Conservation (phyloP, 1,284 basidiomycete species). For the Rugosomyces carneus region DNA sequence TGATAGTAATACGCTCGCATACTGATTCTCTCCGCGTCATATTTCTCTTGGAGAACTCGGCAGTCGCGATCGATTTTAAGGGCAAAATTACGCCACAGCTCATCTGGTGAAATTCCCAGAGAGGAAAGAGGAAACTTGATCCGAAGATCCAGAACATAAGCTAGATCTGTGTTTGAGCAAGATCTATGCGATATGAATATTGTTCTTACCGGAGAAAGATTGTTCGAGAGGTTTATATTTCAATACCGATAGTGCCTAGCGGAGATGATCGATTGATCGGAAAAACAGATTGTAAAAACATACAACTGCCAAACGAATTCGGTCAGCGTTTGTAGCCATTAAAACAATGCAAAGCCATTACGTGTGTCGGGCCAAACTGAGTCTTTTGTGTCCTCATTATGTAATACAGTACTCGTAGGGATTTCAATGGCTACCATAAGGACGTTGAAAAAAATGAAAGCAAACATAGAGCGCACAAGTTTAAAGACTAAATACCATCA, state of each 20-base stretch:
- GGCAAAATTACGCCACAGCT: conserved; percentile 39
- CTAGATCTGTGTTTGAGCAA: conserved; percentile 21
- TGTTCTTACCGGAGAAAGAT: conserved; percentile 35
- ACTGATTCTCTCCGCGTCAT: conserved; percentile 40
- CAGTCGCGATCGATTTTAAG: conserved; percentile 40
- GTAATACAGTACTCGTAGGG: neutral
- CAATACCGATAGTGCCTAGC: conserved; percentile 35
- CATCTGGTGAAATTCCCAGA: conserved; percentile 19
- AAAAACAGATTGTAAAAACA: conserved; percentile 7
- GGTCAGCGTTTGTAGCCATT: conserved; percentile 19
- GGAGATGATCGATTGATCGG: neutral
- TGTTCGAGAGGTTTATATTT: conserved; percentile 35
- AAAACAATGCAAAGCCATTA: too few species aligned
- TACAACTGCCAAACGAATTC: conserved; percentile 27
- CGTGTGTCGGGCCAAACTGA: too few species aligned
- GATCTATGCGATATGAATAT: neutral
- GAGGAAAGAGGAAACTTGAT: conserved; percentile 29
- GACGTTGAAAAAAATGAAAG: neutral
- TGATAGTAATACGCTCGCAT: conserved; percentile 16
- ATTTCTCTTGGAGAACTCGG: conserved; percentile 30
- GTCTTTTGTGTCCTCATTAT: neutral
- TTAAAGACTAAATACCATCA: neutral
- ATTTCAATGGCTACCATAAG: neutral
- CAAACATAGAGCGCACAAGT: neutral
- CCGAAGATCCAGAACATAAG: conserved; percentile 40